Base-by-base conservation (phyloP, 2,329 filamentous ascomycete species). In the Ophiocordyceps unilateralis region DNA sequence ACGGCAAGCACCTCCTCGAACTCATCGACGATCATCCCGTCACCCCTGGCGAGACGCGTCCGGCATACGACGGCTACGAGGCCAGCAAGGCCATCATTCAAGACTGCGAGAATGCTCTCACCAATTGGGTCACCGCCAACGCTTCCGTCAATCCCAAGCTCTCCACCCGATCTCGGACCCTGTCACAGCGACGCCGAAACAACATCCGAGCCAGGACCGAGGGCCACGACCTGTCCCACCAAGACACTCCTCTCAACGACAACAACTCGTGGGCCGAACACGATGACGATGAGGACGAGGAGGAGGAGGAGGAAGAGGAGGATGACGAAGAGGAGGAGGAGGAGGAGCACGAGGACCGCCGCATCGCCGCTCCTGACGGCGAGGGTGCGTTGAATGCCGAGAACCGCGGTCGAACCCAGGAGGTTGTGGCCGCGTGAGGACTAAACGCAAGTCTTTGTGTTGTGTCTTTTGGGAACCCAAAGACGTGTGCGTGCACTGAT, bases 41-140 rank as follows among this genome's bases (percentile, higher is more conserved):
- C 44, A 98, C 91, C 6, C 91, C 91, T 21, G 91, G 91, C 53
- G 91, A 98, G 72, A 96, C 89, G 19, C 83, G 91, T 49, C 78
- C 85, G 43, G 88, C 91, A 1, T 98, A 98, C 58, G 91, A 98
- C 57, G 91, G 91, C 48, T 98, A 98, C 60, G 91, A 98, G 62
- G 88, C 88, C 48, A 93, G 85, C 74, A 96, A 95, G 68, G 89
- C 83, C 49, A 96, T 98, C 64, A 96, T 98, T 57, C 91, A 98
- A 67, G 91, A 98, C 64, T 98, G 91, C 62, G 91, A 98, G 66
- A 88, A 96, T 59, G 76, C 91, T 2, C 78, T 98, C 47, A 95
- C 87, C 60, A 95, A 94, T 70, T 98, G 91, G 91, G 87, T 96
- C 34, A 75, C 78, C 45, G 81, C 86, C 55, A 91, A 93, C 57